These are phyloP conservation scores for Neurospora discreta DNA, from an alignment of 495 filamentous ascomycete species.

Conservation along the genomic window DNA sequence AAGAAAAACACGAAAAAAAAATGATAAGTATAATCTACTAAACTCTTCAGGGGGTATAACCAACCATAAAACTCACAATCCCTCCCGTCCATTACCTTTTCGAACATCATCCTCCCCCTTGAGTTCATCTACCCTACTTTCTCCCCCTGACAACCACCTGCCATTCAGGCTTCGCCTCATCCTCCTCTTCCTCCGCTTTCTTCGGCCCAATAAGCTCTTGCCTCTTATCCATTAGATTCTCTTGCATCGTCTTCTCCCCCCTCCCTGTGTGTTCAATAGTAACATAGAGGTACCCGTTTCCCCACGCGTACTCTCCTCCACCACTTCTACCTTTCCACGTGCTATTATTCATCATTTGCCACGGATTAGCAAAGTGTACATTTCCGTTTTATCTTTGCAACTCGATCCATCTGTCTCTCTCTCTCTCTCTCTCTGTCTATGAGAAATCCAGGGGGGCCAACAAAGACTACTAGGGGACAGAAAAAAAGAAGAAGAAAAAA, in stretches of 20 bases:
- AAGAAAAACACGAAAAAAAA: neutral
- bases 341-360: neutral
- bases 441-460: neutral
- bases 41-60: neutral
- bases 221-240: neutral
- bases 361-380: neutral
- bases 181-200: neutral
- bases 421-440: too few species aligned
- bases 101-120: too few species aligned
- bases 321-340: neutral
- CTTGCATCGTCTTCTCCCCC: neutral
- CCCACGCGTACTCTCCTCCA: neutral
- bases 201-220: neutral
- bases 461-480: too few species aligned
- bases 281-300: neutral
- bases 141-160: neutral
- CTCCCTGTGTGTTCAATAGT: neutral
- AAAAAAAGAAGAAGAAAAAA: neutral
- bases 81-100: too few species aligned
- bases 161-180: neutral
- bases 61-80: neutral
- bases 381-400: neutral
- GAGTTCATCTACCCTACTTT: neutral
- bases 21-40: neutral
- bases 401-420: neutral